These are phyloP conservation scores for Paraglomus brasilianum DNA, from an alignment of 192 early-diverging fungal species.

Conservation along the genomic window DNA sequence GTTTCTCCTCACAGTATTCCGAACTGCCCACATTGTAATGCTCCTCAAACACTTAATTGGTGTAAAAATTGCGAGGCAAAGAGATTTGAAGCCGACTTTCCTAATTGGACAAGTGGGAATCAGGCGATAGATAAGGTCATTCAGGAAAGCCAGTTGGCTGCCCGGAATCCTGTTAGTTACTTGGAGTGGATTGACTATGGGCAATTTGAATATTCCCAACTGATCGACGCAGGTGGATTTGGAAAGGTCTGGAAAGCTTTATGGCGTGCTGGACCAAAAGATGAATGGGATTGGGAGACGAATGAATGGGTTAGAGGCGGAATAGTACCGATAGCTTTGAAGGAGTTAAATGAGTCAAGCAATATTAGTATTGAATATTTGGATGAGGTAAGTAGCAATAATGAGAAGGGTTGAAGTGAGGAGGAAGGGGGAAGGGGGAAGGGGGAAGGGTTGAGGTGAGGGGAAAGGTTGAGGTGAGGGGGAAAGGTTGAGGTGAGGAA, in stretches of 20 bases:
- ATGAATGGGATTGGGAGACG: background rate
- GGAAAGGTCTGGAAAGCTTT: constrained; percentile 3
- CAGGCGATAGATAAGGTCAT: background rate
- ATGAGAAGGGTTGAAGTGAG: too few species aligned
- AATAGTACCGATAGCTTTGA: constrained; percentile 5
- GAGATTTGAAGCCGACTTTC: background rate
- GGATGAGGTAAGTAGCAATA: too few species aligned
- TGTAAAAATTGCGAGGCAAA: background rate
- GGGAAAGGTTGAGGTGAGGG: too few species aligned
- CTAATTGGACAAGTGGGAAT: constrained; percentile 13
- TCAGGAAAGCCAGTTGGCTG: background rate
- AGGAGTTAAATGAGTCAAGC: background rate
- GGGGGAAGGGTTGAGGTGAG: too few species aligned
- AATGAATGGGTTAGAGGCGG: background rate
- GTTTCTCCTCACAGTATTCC: too few species aligned
- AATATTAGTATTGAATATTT: too few species aligned
- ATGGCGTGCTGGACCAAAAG: constrained; percentile 18
- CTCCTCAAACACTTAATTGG: background rate
- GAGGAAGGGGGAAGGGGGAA: too few species aligned
- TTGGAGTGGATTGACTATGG: constrained; percentile 6
- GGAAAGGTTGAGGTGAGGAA: too few species aligned
- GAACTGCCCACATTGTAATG: background rate
- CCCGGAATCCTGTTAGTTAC: background rate
- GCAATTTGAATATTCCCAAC: background rate
- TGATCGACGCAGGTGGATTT: constrained; percentile 1